A percentile compares a stretch with the other conserved stretches of the same genome.
These are phyloP conservation scores for Turnera subulata DNA, from an alignment of 345 rosid genomes.

Conservation along the genomic window DNA sequence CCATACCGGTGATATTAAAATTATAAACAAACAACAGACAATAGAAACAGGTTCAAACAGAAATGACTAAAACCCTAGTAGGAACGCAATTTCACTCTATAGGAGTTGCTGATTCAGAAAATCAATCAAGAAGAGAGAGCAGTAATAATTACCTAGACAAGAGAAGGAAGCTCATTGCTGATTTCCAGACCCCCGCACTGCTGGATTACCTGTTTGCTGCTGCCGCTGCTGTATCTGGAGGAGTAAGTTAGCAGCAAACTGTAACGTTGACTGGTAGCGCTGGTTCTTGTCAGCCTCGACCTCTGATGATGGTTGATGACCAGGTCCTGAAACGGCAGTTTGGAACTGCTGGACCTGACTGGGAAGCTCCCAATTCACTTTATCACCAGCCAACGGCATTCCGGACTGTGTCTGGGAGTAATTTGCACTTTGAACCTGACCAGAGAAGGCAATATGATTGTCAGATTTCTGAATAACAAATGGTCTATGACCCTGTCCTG, in stretches of 20 bases:
- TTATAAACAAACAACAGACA: background rate
- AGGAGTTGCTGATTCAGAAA: background rate
- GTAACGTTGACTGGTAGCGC: constrained; percentile 85
- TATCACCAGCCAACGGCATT: constrained; percentile 38
- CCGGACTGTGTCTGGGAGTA: constrained; percentile 42
- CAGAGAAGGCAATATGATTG: constrained; percentile 30
- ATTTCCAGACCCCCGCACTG: constrained; percentile 22
- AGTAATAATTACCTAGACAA: constrained; percentile 14
- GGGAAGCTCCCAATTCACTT: constrained; percentile 39
- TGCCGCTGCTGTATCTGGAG: constrained; percentile 83
- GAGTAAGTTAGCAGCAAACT: constrained; percentile 91
- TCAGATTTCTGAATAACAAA: constrained; percentile 39
- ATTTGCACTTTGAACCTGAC: constrained; percentile 47
- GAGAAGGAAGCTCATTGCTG: constrained; percentile 26
- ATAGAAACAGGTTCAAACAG: background rate
- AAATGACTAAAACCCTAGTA: background rate
- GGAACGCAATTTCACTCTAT: background rate
- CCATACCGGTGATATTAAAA: background rate
- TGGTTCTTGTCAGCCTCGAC: constrained; percentile 78
- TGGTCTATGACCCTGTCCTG: constrained; percentile 40
- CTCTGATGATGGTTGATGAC: constrained; percentile 45
- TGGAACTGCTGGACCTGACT: constrained; percentile 53
- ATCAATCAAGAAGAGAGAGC: background rate
- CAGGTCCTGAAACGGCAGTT: constrained; percentile 43
- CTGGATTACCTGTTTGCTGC: constrained; percentile 31